Percentiles rank a stretch among this genome's conserved stretches.
Evolutionary conservation across 1,139 yeast genomes (phyloP).

Genomic region (Geotrichum klebahnii): DNA sequence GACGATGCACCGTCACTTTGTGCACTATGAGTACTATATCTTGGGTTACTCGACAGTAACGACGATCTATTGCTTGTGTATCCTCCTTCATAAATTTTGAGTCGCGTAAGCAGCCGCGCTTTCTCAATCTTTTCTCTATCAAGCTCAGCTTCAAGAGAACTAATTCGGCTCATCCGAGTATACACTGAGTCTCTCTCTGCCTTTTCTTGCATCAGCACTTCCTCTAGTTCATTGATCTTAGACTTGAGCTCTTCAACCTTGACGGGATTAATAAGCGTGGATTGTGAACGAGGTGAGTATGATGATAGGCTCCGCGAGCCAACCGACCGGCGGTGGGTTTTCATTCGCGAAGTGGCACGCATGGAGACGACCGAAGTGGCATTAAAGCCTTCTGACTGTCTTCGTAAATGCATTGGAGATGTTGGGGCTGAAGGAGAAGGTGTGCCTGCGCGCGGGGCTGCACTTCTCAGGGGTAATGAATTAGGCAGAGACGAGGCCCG

Average conservation of each 20-base stretch:
- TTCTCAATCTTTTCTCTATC: constrained; percentile 29
- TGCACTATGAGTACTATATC: background rate
- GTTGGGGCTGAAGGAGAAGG: background rate
- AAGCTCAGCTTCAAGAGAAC: constrained; percentile 28
- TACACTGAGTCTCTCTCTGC: constrained; percentile 31
- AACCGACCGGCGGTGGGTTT: constrained; percentile 8
- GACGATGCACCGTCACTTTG: background rate
- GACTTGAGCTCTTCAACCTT: constrained; percentile 34
- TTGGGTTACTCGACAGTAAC: background rate
- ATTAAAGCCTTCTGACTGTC: constrained; percentile 1
- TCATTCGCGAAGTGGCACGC: constrained; percentile 10
- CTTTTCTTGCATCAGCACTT: constrained; percentile 32
- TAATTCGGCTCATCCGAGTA: constrained; percentile 29
- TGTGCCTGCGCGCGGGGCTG: background rate
- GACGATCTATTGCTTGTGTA: background rate
- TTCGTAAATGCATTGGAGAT: background rate
- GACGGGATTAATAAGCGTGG: background rate
- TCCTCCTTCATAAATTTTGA: constrained; percentile 15
- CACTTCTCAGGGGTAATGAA: background rate
- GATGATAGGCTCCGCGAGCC: constrained; percentile 1
- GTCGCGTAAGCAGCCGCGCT: constrained; percentile 23
- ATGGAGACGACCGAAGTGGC: background rate
- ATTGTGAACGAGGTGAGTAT: background rate
- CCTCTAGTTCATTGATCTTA: constrained; percentile 35
- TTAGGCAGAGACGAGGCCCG: constrained; percentile 1